phyloP scores from a whole-genome alignment of 768 basidiomycete species.

The Tulasnella sp. region DNA sequence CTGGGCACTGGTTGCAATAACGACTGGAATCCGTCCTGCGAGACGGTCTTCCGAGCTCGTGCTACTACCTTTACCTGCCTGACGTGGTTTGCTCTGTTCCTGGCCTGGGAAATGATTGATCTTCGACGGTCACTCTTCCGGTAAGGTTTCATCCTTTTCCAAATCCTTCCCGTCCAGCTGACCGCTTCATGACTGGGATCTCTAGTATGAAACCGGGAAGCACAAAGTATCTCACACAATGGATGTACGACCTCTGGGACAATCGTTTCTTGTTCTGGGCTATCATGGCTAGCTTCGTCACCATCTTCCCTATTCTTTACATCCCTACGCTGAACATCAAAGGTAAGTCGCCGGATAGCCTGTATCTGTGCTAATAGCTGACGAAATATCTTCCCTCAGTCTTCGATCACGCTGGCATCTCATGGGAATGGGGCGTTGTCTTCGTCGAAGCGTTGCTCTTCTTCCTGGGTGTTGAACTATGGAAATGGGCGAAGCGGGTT shows the following conservation, averaged over 20 bases:
- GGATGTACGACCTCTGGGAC: conserved; percentile 43
- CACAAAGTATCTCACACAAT: conserved; percentile 42
- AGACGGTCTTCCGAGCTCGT: conserved; percentile 47
- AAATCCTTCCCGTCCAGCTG: neutral
- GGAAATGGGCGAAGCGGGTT: conserved; percentile 33
- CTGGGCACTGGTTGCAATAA: conserved; percentile 46
- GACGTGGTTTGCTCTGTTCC: conserved; percentile 38
- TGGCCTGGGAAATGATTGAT: conserved; percentile 41
- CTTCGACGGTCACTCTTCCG: conserved; percentile 42
- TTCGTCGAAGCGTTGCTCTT: conserved; percentile 41
- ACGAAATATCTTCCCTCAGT: conserved; percentile 37
- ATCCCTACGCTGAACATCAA: conserved; percentile 43
- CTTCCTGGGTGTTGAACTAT: conserved; percentile 36
- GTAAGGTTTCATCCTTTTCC: conserved; percentile 35
- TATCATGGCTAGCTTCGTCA: conserved; percentile 43
- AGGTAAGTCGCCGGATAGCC: neutral
- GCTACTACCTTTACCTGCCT: conserved; percentile 45
- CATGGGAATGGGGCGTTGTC: conserved; percentile 49
- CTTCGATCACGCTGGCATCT: conserved; percentile 45
- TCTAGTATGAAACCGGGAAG: conserved; percentile 42
- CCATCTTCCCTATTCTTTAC: conserved; percentile 47
- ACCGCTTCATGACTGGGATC: neutral
- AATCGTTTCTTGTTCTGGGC: conserved; percentile 46
- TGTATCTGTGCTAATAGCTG: neutral
- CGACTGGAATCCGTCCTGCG: conserved; percentile 42